Percentiles rank a stretch among this genome's conserved stretches.
These are phyloP conservation scores for Logfia minima DNA, from an alignment of 129 eudicot species.

Conservation along the genomic window DNA sequence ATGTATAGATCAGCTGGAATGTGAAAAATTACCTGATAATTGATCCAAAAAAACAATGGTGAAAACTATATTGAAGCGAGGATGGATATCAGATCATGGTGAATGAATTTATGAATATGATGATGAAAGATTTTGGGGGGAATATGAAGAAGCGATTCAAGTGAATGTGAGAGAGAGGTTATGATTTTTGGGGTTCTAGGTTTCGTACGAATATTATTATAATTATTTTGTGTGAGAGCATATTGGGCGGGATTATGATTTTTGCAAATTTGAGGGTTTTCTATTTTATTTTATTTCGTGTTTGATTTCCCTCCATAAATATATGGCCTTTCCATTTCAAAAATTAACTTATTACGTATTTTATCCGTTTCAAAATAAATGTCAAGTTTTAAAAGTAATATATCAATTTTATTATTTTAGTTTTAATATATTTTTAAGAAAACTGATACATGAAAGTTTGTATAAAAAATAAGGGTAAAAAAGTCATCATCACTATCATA, in stretches of 20 bases:
- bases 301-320: no score
- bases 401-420: no score
- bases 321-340: no score
- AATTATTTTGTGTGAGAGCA: neutral
- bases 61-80: neutral
- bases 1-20: neutral
- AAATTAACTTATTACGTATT: no score
- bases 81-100: neutral
- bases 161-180: conserved; percentile 11
- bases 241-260: neutral
- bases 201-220: conserved; percentile 5
- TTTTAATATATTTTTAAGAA: no score
- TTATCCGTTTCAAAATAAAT: no score
- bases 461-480: no score
- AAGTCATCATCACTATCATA: no score
- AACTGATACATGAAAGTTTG: no score
- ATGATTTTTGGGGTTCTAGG: conserved; percentile 21
- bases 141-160: conserved; percentile 22
- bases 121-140: neutral
- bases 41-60: neutral
- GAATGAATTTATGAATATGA: neutral
- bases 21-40: conserved; percentile 6
- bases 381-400: no score
- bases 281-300: no score
- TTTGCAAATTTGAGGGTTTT: neutral